Percentiles rank a stretch among this genome's conserved stretches.
Conservation (phyloP, 1,284 basidiomycete species). For the Pisolithus thermaeus region DNA sequence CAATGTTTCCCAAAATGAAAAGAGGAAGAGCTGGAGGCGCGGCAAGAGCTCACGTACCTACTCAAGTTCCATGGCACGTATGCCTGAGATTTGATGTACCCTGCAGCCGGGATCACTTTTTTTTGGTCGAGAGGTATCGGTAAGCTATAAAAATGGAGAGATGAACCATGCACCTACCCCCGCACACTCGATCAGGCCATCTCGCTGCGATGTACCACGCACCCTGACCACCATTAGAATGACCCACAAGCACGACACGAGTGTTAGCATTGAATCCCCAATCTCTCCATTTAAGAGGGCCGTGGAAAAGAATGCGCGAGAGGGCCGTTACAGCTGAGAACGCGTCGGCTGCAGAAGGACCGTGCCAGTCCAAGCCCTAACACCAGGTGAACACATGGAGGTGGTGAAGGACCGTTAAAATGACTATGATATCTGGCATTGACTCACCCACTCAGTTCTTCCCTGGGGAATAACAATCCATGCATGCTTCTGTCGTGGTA, state of each 20-base stretch:
- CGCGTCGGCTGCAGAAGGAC: constrained; percentile 61
- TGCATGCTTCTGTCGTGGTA: constrained; percentile 49
- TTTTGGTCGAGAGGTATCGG: constrained; percentile 8
- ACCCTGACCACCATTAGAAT: constrained; percentile 93
- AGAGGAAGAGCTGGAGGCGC: too few relatives aligned
- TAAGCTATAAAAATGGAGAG: not conserved
- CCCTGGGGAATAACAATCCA: constrained; percentile 76
- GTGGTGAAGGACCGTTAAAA: not conserved
- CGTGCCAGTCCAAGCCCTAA: constrained; percentile 85
- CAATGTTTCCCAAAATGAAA: not conserved
- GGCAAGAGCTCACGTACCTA: constrained; percentile 25
- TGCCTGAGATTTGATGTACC: constrained; percentile 78
- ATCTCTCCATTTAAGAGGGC: constrained; percentile 32
- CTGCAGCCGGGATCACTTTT: constrained; percentile 66
- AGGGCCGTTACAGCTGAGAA: constrained; percentile 54
- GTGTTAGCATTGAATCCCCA: constrained; percentile 37
- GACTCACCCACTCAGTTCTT: constrained; percentile 64
- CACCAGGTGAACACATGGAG: not conserved
- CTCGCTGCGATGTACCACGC: constrained; percentile 74
- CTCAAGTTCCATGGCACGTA: constrained; percentile 74
- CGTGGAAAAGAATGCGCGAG: constrained; percentile 34
- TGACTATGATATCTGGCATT: not conserved
- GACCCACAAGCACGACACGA: constrained; percentile 66
- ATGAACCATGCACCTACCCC: constrained; percentile 35
- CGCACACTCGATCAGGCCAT: constrained; percentile 73